These are phyloP conservation scores for Herpetomonas samuelpessoai DNA, from an alignment of 208 protist genomes.

Conservation along the genomic window DNA sequence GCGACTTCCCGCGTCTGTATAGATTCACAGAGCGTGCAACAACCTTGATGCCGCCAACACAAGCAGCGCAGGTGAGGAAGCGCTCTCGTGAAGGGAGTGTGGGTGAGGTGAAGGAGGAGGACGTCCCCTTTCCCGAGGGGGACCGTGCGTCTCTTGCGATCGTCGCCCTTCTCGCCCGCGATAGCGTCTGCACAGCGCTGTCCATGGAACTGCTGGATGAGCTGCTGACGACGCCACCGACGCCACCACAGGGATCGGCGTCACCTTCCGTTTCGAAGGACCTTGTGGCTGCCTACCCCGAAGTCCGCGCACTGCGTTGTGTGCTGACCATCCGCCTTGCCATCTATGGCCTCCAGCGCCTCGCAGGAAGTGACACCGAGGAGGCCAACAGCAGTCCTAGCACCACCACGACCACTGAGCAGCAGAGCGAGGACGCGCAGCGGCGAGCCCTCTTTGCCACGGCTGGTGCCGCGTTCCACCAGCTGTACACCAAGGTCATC, in stretches of 20 bases:
- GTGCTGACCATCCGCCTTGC: constrained; percentile 45
- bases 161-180: constrained; percentile 27
- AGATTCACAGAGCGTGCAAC: not conserved
- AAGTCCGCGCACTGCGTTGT: constrained; percentile 44
- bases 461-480: constrained; percentile 21
- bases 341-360: constrained; percentile 50
- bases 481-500: constrained; percentile 28
- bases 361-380: too few relatives aligned
- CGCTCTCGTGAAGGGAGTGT: not conserved
- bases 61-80: not conserved
- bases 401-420: too few relatives aligned
- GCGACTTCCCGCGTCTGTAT: too few relatives aligned
- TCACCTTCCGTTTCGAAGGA: not conserved
- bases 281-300: constrained; percentile 35
- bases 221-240: constrained; percentile 3
- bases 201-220: constrained; percentile 26
- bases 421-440: constrained; percentile 23
- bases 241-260: not conserved
- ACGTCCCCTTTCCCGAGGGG: constrained; percentile 19
- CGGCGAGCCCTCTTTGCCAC: constrained; percentile 16
- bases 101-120: constrained; percentile 2
- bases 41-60: not conserved
- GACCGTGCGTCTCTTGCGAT: constrained; percentile 42
- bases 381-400: too few relatives aligned
- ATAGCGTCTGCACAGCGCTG: constrained; percentile 20